Evolutionary conservation across 495 filamentous ascomycete species (phyloP).

Genomic region (Hypoxylon fuscum): DNA sequence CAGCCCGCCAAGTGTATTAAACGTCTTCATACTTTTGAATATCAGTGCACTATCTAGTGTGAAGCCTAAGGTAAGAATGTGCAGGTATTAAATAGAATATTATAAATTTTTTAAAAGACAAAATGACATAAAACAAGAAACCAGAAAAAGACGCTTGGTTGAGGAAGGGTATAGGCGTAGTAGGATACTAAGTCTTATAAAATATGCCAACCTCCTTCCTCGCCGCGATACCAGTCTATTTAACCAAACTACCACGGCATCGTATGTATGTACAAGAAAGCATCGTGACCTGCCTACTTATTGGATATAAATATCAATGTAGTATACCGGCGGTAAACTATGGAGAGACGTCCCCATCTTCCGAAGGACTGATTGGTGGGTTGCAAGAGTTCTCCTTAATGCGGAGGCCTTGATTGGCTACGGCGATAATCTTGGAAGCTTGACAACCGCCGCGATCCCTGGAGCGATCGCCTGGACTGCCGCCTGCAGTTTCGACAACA

Average conservation of each 20-base stretch:
- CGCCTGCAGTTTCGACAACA: neutral
- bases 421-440: neutral
- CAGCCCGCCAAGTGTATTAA: constrained; percentile 32
- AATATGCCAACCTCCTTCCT: too few species aligned
- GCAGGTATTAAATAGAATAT: too few species aligned
- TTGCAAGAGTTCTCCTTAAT: constrained; percentile 7
- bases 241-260: too few species aligned
- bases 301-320: constrained; percentile 10
- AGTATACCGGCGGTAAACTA: constrained; percentile 22
- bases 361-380: constrained; percentile 9
- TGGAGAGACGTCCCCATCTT: neutral
- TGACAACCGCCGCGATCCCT: constrained; percentile 20
- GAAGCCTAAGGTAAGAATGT: too few species aligned
- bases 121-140: too few species aligned
- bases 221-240: too few species aligned
- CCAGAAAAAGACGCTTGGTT: too few species aligned
- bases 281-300: constrained; percentile 19
- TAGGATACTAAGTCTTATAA: too few species aligned
- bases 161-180: too few species aligned
- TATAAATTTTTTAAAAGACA: too few species aligned
- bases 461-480: constrained; percentile 5
- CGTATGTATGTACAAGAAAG: too few species aligned
- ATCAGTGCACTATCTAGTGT: too few species aligned
- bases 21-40: constrained; percentile 34
- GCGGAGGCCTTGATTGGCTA: constrained; percentile 24